A percentile compares a stretch with the other conserved stretches of the same genome.
phyloP scores from a whole-genome alignment of 1,139 yeast species.

The Wickerhamomyces sp. region DNA sequence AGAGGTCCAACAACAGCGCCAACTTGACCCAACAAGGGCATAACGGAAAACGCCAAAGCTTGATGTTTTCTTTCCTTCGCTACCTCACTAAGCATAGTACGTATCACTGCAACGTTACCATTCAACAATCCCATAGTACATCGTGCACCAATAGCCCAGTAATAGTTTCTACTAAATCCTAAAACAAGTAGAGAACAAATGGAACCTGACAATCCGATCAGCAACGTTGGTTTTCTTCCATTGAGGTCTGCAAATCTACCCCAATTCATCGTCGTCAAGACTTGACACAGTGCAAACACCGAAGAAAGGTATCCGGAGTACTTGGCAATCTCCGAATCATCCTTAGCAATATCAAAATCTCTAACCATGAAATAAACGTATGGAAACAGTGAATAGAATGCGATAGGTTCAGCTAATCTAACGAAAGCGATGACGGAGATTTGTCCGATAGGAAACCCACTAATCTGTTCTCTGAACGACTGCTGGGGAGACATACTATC shows the following conservation, averaged over 20 bases:
- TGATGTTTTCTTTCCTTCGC: slow-evolving; percentile 52
- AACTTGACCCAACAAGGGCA: slow-evolving; percentile 56
- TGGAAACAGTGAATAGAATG: slow-evolving; percentile 59
- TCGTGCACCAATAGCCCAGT: slow-evolving; percentile 47
- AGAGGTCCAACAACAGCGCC: slow-evolving; percentile 57
- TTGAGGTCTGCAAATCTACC: slow-evolving; percentile 46
- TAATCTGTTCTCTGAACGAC: slow-evolving; percentile 16
- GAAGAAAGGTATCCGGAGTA: slow-evolving; percentile 58
- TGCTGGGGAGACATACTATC: too few relatives aligned
- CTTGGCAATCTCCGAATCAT: slow-evolving; percentile 47
- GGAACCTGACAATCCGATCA: slow-evolving; percentile 48
- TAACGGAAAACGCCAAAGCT: slow-evolving; percentile 52
- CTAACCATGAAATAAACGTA: slow-evolving; percentile 60
- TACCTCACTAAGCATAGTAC: slow-evolving; percentile 57
- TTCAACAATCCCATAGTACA: slow-evolving; percentile 49
- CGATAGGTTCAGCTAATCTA: slow-evolving; percentile 55
- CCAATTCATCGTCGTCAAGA: slow-evolving; percentile 54
- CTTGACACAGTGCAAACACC: slow-evolving; percentile 47
- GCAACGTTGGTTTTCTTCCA: slow-evolving; percentile 50
- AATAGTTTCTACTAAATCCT: slow-evolving; percentile 47
- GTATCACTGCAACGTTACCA: slow-evolving; percentile 55
- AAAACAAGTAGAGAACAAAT: slow-evolving; percentile 41
- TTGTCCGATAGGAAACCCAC: slow-evolving; percentile 44
- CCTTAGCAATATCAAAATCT: slow-evolving; percentile 46
- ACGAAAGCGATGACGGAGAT: slow-evolving; percentile 39